Evolutionary conservation across 768 basidiomycete genomes (phyloP), one percentile per base, ranked within the genome.

Genomic region (Sarcomyxa edulis): DNA sequence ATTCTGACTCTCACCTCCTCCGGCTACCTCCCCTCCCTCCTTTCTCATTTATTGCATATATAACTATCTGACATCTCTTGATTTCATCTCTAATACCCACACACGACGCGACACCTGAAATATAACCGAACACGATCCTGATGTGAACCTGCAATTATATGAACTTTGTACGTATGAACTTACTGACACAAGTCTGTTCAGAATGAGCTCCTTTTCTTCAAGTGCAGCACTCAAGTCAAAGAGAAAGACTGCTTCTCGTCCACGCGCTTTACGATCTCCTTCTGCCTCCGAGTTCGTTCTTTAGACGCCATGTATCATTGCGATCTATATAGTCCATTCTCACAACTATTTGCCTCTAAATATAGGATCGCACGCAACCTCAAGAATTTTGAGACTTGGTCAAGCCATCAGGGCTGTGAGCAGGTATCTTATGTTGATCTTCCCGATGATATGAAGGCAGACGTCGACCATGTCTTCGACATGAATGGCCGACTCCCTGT

Each of bases 381-480:
- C 15, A 60, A 60, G 33, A 57, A 59, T 45, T 78, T 74, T 37
- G 76, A 77, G 43, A 68, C 60, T 4, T 78, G 76, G 75, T 58
- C 65, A 6, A 57, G 62, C 1, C 59, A 68, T 47, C 72, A 78
- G 44, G 51, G 62, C 28, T 70, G 69, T 44, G 72, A 74, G 47
- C 69, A 74, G 42, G 73, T 67, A 5, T 65, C 68, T 0, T 67
- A 60, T 46, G 48, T 58, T 8, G 72, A 76, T 44, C 47, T 75
- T 23, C 71, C 73, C 2, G 46, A 52, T 1, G 62, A 62, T 3
- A 48, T 72, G 22, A 54, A 51, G n/a, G 37, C 14, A 1, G 65
- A 68, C 14, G 51, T 72, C 21, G 46, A 51, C 25, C 46, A 51
- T 7, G 62, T 76, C 2, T 74, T 75, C 39, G 37, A 63, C 33